phyloP scores from a whole-genome alignment of 176 grass and related monocot species.

The Aechmea fasciata region DNA sequence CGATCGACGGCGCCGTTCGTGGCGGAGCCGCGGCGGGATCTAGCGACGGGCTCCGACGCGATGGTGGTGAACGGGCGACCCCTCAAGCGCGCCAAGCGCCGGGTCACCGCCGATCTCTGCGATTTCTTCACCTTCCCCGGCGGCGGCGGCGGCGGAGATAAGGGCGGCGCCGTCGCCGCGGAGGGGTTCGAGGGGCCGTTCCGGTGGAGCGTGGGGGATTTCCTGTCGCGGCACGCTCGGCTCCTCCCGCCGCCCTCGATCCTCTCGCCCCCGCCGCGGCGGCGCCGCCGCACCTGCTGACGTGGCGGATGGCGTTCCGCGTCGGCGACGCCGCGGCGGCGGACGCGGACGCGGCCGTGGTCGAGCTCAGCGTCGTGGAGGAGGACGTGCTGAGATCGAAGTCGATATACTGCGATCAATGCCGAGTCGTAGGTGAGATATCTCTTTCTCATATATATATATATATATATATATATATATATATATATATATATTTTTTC shows the following conservation, averaged over 20 bases:
- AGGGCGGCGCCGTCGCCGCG: conserved; percentile 20
- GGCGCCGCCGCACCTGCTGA: conserved; percentile 43
- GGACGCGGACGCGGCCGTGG: conserved; percentile 20
- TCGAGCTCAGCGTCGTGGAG: conserved; percentile 73
- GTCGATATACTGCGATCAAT: conserved; percentile 95
- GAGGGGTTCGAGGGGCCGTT: conserved; percentile 54
- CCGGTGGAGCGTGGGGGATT: conserved; percentile 57
- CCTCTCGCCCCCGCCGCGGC: conserved; percentile 47
- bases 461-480: too few relatives aligned
- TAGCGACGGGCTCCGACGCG: conserved; percentile 26
- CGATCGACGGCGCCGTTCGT: conserved; percentile 22
- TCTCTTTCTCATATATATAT: conserved; percentile 10
- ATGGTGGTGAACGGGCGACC: conserved; percentile 96
- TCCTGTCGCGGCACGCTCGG: conserved; percentile 57
- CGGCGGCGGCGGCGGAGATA: background rate
- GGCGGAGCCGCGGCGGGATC: conserved; percentile 35
- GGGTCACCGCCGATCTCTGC: conserved; percentile 34
- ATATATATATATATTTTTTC: too few relatives aligned
- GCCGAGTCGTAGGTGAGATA: conserved; percentile 89
- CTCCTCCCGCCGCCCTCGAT: conserved; percentile 53
- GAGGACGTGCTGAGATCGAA: conserved; percentile 85
- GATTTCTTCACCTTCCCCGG: conserved; percentile 29
- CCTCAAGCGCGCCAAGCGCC: conserved; percentile 71
- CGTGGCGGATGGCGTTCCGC: conserved; percentile 59
- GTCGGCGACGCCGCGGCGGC: conserved; percentile 26